phyloP scores from a whole-genome alignment of 1,139 yeast genomes.

The Magnusiomyces sp. region DNA sequence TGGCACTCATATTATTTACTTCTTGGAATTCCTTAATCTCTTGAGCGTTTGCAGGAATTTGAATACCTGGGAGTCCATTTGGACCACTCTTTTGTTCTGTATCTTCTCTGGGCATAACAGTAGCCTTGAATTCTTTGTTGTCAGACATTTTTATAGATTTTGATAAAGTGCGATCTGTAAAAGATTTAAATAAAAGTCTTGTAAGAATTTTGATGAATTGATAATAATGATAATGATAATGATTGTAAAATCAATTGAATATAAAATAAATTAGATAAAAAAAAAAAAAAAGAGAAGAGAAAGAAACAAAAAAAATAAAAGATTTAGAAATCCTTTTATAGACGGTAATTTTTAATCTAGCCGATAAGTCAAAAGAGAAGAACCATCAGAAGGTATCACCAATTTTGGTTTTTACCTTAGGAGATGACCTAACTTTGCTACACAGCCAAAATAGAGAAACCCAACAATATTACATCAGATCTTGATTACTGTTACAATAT shows the following conservation, averaged over 20 bases:
- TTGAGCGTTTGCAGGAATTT: constrained; percentile 10
- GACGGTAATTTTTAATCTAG: no score
- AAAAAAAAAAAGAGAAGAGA: constrained; percentile 2
- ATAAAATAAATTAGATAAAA: no score
- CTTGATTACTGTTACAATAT: no score
- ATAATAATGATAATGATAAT: not conserved
- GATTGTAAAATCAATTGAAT: not conserved
- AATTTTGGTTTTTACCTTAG: no score
- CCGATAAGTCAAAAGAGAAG: no score
- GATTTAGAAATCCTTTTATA: no score
- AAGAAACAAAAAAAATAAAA: not conserved
- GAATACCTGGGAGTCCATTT: constrained; percentile 11
- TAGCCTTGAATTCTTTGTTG: constrained; percentile 9
- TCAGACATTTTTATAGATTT: constrained; percentile 8
- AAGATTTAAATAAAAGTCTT: not conserved
- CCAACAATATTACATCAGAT: no score
- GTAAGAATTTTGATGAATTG: not conserved
- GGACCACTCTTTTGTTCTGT: constrained; percentile 6
- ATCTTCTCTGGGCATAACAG: constrained; percentile 12
- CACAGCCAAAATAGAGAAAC: no score
- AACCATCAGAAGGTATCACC: no score
- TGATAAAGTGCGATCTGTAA: not conserved
- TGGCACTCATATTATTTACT: constrained; percentile 7
- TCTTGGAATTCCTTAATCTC: constrained; percentile 8
- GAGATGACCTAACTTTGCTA: no score